Evolutionary conservation across 1,139 yeast species (phyloP), one percentile per base, ranked within the genome.

Genomic region (Geotrichum fermentans): DNA sequence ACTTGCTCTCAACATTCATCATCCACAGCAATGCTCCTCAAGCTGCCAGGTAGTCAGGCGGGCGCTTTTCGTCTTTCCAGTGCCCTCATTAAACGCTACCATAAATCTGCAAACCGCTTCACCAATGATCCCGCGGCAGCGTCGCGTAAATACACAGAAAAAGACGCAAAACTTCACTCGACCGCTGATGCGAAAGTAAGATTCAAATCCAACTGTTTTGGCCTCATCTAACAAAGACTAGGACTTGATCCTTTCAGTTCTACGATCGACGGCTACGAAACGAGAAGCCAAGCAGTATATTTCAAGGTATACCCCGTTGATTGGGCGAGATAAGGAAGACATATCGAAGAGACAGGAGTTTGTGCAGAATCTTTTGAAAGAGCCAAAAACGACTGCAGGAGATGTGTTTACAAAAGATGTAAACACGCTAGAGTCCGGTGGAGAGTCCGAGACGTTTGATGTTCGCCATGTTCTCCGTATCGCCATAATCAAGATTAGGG

Each of bases 251-350:
- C 67, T 80, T n/a, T 76, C 83, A 5, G 82, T 81, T 28, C 69
- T 81, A 44, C 72, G 75, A 55, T 77, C 85, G 5, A 79, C 85
- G 13, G 82, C 85, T 28, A 80, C 87, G 4, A 81, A 80, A 55
- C 67, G 87, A 47, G 86, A 81, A 58, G 85, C 86, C 3, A 71
- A 70, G 47, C 78, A 78, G 55, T 81, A 80, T 58, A 68, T 81
- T 37, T 69, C 71, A 38, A 75, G 76, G 57, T 80, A 79, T 59
- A 59, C 54, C 18, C 64, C 59, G 11, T 48, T 46, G 47, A 50
- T 45, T 43, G 55, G 43, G 50, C 47, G 53, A 33, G 52, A 49
- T 39, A 47, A 35, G 17, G 40, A 39, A 36, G 65, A 65, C 50
- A 56, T 60, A 29, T 58, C 58, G 26, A 55, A 59, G 21, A 49